Evolutionary conservation across 2,329 filamentous ascomycete genomes (phyloP).

Genomic region (Paracamarosporium sp.): DNA sequence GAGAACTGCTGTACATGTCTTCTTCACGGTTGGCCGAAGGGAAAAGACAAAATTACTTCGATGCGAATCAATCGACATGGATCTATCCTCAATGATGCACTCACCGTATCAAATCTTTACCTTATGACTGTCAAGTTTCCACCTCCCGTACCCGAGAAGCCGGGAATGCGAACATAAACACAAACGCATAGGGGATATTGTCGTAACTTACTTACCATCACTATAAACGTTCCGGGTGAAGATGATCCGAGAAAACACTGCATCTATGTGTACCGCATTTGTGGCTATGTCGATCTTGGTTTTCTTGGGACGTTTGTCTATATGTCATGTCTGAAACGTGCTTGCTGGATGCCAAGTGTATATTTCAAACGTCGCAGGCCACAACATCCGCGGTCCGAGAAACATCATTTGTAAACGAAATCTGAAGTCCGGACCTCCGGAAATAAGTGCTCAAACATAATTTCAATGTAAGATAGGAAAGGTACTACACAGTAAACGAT

Average conservation of each 20-base stretch:
- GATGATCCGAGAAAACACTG: background rate
- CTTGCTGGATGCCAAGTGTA: background rate
- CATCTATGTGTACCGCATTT: background rate
- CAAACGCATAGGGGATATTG: background rate
- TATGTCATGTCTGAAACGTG: constrained; percentile 1
- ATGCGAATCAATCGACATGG: too few relatives aligned
- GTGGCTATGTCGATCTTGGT: background rate
- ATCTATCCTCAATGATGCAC: too few relatives aligned
- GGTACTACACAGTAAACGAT: background rate
- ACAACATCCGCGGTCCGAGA: background rate
- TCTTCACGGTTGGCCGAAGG: too few relatives aligned
- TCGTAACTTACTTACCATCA: background rate
- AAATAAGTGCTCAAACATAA: background rate
- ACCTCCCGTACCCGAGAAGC: background rate
- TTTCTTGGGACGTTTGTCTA: background rate
- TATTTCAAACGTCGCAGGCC: background rate
- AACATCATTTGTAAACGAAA: background rate
- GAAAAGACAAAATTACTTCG: too few relatives aligned
- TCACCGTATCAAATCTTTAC: too few relatives aligned
- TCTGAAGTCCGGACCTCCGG: too few relatives aligned
- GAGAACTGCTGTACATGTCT: too few relatives aligned
- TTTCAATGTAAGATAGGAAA: background rate
- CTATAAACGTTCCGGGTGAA: background rate
- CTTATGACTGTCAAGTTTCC: too few relatives aligned
- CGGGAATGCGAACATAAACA: background rate